These are phyloP conservation scores for Geotrichum europaeum DNA, from an alignment of 1,139 yeast species.

Conservation along the genomic window DNA sequence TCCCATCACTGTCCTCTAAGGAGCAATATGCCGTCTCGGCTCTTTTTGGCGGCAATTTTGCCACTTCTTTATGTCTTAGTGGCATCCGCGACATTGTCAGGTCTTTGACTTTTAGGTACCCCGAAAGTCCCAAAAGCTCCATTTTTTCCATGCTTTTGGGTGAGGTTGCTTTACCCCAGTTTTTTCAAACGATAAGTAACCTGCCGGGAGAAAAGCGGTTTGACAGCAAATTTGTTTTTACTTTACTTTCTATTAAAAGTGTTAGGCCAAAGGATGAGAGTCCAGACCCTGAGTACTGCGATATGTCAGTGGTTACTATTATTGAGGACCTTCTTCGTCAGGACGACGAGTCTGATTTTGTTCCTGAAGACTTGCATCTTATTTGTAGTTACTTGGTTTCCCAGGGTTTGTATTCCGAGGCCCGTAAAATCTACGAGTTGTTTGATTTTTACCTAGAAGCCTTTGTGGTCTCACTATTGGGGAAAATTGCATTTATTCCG, in stretches of 20 bases:
- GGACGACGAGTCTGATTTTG: neutral
- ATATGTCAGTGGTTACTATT: constrained; percentile 2
- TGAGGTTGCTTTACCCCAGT: constrained; percentile 3
- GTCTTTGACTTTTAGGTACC: neutral
- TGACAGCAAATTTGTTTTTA: neutral
- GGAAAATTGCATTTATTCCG: constrained; percentile 7
- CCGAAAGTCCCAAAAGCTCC: neutral
- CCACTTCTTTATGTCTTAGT: constrained; percentile 8
- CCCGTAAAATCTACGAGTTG: constrained; percentile 10
- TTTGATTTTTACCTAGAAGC: constrained; percentile 14
- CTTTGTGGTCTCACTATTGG: constrained; percentile 5
- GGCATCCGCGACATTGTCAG: constrained; percentile 10
- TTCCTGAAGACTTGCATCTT: constrained; percentile 13
- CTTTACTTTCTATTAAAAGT: constrained; percentile 11
- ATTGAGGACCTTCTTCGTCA: neutral
- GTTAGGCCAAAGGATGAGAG: neutral
- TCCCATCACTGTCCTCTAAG: constrained; percentile 4
- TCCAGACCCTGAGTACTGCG: neutral
- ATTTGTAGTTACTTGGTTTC: constrained; percentile 12
- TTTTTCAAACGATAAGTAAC: neutral
- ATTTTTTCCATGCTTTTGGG: constrained; percentile 8
- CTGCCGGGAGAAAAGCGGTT: constrained; percentile 2
- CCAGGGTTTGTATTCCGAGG: constrained; percentile 8
- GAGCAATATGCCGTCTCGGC: constrained; percentile 17
- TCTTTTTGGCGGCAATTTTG: constrained; percentile 13